Base-by-base conservation (phyloP, 202 grass and related monocot species). In the Panicum hallii region DNA sequence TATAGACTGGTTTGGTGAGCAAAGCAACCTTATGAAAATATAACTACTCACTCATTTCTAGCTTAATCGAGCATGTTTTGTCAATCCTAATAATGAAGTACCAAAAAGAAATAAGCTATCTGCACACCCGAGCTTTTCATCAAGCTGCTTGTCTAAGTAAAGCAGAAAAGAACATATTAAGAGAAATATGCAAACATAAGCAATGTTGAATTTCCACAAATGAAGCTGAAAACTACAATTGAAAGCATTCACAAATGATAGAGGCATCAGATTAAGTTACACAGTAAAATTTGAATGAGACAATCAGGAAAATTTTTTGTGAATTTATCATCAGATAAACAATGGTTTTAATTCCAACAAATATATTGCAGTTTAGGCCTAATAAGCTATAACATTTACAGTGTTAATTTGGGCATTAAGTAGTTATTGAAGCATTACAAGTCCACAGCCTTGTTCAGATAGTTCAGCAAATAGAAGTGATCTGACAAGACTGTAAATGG, bases 1-100 rank as follows among this genome's bases (percentile, higher is more conserved):
- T 55, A n/a, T 70, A 8, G 11, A 60, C 43, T 67, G 49, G 58
- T 84, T 88, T 75, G 61, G 80, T 8, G 85, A 23, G 34, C 20
- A 45, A 82, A 13, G 15, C 0, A 72, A 12, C 28, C 70, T 40
- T 64, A 16, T 67, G 28, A 49, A 68, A 53, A 36, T 23, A 13
- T 20, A 52, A 53, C 11, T 36, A 17, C 16, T 26, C 4, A 43
- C 8, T 46, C 0, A 22, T 23, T 73, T 83, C 9, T 47, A 38
- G n/a, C 43, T 48, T 62, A 78, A 45, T 9, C 11, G 15, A 74
- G 26, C 49, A 40, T 55, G 52, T 60, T 73, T 66, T 82, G 13
- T 58, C n/a, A 67, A 82, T 71, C n/a, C 36, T 56, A 72, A 17
- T 56, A 86, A n/a, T 26, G 7, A 43, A 58, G 22, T 58, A 30